Conservation (phyloP, 495 filamentous ascomycete species). For the Neurospora pannonica region DNA sequence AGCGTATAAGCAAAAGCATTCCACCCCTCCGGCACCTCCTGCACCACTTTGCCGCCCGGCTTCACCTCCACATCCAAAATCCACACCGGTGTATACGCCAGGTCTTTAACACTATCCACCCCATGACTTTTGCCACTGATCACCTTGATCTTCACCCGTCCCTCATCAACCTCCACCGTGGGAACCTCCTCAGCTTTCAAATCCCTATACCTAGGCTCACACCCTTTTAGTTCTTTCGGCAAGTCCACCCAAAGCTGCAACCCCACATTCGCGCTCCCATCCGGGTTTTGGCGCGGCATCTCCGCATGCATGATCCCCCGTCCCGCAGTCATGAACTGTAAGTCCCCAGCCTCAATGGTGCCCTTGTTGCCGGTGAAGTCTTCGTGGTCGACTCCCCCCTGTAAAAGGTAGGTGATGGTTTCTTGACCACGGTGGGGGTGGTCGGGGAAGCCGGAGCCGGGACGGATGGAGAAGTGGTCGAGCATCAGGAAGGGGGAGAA, state of each 20-base stretch:
- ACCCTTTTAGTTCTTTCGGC: conserved; percentile 68
- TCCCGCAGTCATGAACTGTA: conserved; percentile 98
- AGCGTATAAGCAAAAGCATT: conserved; percentile 86
- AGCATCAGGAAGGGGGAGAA: conserved; percentile 96
- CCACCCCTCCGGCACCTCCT: conserved; percentile 72
- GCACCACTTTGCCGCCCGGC: conserved; percentile 65
- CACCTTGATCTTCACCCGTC: conserved; percentile 72
- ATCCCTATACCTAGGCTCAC: conserved; percentile 89
- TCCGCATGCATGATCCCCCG: conserved; percentile 91
- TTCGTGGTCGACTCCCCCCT: conserved; percentile 84
- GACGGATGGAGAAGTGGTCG: conserved; percentile 78
- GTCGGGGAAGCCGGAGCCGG: conserved; percentile 54
- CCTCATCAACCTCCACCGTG: conserved; percentile 53
- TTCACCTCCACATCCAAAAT: conserved; percentile 75
- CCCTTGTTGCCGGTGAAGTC: conserved; percentile 88
- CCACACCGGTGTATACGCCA: conserved; percentile 96
- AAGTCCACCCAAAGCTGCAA: conserved; percentile 95
- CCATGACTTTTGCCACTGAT: conserved; percentile 79
- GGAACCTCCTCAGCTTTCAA: conserved; percentile 71
- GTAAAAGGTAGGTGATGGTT: conserved; percentile 85
- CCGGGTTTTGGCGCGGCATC: conserved; percentile 76
- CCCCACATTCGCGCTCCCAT: conserved; percentile 73
- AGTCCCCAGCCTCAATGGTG: conserved; percentile 72
- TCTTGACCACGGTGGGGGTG: conserved; percentile 46
- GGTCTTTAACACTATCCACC: conserved; percentile 73